Evolutionary conservation across 1,284 basidiomycete genomes (phyloP), one percentile per base, ranked within the genome.

Genomic region (Acaromyces ingoldii): DNA sequence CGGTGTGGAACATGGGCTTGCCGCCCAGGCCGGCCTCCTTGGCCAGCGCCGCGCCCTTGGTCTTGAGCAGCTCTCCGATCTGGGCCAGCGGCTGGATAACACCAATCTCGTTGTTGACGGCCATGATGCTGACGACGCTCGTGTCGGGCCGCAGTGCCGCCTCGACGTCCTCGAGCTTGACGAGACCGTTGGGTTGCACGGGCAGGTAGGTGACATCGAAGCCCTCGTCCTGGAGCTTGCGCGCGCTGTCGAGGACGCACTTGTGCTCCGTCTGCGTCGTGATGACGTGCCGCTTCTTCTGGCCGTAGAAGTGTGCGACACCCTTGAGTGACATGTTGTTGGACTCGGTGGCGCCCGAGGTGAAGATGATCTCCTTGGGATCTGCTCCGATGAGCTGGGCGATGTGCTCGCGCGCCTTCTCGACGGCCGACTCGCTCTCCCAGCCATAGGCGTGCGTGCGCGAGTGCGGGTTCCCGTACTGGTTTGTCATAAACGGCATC

Each of bases 241-340:
- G 84, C 79, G 92, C 98, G 11, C 93, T 97, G 77, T 99, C 95
- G 42, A 98, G 82, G 0, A 99, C 95, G 75, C 95, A 98, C 82
- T 98, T 98, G 80, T 99, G 95, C 77, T 99, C 95, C 1, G 78
- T 78, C 62, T 78, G 78, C 1, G 77, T 77, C 17, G 78, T 79
- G 58, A 79, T 78, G 56, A 91, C 93, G 70, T 75, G 72, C 51
- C 72, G 73, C 62, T 75, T 75, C 53, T 72, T 73, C 45, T 57
- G 47, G 50, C 64, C 60, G 60, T 56, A 72, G 76, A 98, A 99
- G 29, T 87, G 86, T 29, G 92, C 95, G 46, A 96, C 86, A 49
- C 95, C 95, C 78, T 98, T 98, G 78, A 99, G 88, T 39, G 87
- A 81, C 90, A 97, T 92, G 74, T 99, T 99, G 77, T 99, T 99